Evolutionary conservation across 345 rosid species (phyloP).

Genomic region (Cardamine chenopodiifolia): DNA sequence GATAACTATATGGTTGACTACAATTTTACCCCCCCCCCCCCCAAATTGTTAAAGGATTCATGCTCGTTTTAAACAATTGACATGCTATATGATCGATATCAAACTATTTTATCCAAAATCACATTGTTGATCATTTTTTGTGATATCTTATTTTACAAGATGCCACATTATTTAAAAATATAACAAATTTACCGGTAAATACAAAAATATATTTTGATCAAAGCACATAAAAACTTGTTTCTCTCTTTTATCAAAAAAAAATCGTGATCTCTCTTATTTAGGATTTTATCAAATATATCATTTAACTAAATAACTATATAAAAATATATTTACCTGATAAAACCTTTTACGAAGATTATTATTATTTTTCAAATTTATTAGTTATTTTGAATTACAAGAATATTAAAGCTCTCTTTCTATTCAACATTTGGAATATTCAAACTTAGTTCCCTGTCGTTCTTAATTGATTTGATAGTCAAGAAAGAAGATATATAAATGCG

Average conservation of each 20-base stretch:
- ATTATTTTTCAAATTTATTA: not conserved
- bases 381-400: not conserved
- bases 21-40: not conserved
- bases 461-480: not conserved
- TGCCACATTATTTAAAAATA: not conserved
- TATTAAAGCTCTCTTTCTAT: not conserved
- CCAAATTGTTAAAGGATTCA: not conserved
- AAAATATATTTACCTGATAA: not conserved
- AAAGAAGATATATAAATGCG: conserved; percentile 14
- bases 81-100: not conserved
- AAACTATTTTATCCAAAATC: not conserved
- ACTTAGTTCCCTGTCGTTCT: conserved; percentile 7
- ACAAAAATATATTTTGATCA: not conserved
- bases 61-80: not conserved
- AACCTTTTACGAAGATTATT: not conserved
- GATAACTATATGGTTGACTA: not conserved
- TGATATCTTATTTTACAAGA: not conserved
- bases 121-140: too few relatives aligned
- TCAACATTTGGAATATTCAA: conserved; percentile 3
- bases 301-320: not conserved
- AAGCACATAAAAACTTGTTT: not conserved
- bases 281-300: not conserved
- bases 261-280: not conserved
- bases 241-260: too few relatives aligned
- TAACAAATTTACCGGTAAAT: not conserved